Evolutionary conservation across 768 basidiomycete species (phyloP).

Genomic region (Russula sp.): DNA sequence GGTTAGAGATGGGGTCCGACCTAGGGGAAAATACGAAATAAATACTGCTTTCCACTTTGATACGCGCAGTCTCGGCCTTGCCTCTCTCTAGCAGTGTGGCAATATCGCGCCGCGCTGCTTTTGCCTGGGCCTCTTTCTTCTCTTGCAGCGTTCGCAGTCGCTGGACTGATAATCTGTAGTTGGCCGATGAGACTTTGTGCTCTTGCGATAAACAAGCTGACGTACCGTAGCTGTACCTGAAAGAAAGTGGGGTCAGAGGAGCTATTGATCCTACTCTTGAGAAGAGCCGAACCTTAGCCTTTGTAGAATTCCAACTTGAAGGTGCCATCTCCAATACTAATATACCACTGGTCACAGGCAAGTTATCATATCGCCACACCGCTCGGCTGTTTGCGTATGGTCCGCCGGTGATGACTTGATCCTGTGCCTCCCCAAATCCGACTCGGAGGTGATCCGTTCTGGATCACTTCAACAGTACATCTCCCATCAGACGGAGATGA

Average conservation of each 20-base stretch:
- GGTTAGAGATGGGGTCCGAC: slow-evolving; percentile 13
- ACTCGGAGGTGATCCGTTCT: not conserved
- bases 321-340: slow-evolving; percentile 35
- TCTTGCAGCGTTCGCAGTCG: slow-evolving; percentile 80
- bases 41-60: slow-evolving; percentile 78
- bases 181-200: not conserved
- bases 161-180: slow-evolving; percentile 70
- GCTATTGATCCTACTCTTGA: not conserved
- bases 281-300: slow-evolving; percentile 44
- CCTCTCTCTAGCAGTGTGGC: slow-evolving; percentile 72
- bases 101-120: slow-evolving; percentile 68
- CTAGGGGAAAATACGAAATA: slow-evolving; percentile 23
- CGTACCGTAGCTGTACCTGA: slow-evolving; percentile 46
- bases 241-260: slow-evolving; percentile 8
- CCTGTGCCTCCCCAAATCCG: not conserved
- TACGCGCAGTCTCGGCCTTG: slow-evolving; percentile 77
- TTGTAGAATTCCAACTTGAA: slow-evolving; percentile 49
- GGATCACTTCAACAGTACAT: not conserved
- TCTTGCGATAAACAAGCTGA: not conserved
- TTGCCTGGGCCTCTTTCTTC: slow-evolving; percentile 87
- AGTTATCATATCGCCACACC: not conserved
- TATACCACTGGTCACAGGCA: not conserved
- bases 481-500: not conserved
- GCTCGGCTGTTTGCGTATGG: slow-evolving; percentile 8
- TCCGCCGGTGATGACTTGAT: not conserved